A percentile compares a stretch with the other conserved stretches of the same genome.
phyloP scores from a whole-genome alignment of 2,329 filamentous ascomycete species.

The Claviceps arundinis region DNA sequence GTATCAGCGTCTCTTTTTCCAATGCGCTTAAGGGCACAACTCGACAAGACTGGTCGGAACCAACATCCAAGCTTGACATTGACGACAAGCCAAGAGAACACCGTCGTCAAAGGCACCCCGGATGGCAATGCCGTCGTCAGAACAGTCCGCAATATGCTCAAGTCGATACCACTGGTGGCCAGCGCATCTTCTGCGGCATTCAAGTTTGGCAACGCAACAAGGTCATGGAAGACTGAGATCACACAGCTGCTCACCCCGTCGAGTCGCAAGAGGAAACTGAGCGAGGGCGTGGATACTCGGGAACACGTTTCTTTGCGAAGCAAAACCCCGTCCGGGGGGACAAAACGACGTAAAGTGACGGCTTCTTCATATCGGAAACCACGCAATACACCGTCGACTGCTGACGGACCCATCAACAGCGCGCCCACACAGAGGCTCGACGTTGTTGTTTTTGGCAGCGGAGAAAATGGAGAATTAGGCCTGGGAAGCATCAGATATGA shows the following conservation, averaged over 20 bases:
- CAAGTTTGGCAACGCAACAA: not conserved
- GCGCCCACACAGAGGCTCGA: conserved; percentile 3
- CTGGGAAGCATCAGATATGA: conserved; percentile 4
- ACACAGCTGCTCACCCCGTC: not conserved
- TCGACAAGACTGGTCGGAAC: not conserved
- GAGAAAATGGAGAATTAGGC: conserved; percentile 9
- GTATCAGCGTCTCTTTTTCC: too few species aligned
- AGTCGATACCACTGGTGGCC: not conserved
- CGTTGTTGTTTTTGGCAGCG: conserved; percentile 7
- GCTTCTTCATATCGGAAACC: not conserved
- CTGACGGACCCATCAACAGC: not conserved
- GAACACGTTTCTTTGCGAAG: not conserved
- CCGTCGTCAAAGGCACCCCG: not conserved
- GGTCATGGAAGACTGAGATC: not conserved
- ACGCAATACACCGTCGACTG: not conserved
- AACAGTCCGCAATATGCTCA: conserved; percentile 1
- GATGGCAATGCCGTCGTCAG: not conserved
- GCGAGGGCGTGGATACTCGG: not conserved
- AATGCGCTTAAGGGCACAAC: not conserved
- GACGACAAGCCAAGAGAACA: not conserved
- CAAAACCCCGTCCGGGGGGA: not conserved
- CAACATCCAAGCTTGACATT: not conserved
- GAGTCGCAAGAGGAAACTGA: not conserved
- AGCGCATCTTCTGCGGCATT: not conserved
- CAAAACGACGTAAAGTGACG: not conserved